phyloP scores from a whole-genome alignment of 2,329 filamentous ascomycete species.

The Aspergillaceae sp. region DNA sequence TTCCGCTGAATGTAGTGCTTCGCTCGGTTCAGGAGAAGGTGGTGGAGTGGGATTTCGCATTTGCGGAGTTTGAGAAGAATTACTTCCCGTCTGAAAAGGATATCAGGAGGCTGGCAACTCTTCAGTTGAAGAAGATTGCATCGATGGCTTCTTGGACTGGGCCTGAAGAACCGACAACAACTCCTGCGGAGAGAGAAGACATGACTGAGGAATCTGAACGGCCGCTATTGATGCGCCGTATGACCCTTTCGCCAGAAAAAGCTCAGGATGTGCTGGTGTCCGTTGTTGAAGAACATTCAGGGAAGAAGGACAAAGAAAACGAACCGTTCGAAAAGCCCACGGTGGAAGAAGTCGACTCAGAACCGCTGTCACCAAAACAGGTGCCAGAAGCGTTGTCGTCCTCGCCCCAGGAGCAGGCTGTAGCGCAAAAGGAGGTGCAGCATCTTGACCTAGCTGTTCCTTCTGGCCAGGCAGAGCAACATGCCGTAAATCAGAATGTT shows the following conservation, averaged over 20 bases:
- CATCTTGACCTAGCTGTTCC: conserved; percentile 53
- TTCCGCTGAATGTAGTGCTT: conserved; percentile 82
- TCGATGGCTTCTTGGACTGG: conserved; percentile 66
- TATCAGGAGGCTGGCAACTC: conserved; percentile 79
- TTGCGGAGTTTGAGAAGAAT: conserved; percentile 82
- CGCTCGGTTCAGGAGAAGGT: conserved; percentile 88
- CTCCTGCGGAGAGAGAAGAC: conserved; percentile 29
- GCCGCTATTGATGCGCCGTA: conserved; percentile 28
- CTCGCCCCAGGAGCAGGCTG: conserved; percentile 16
- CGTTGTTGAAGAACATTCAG: conserved; percentile 56
- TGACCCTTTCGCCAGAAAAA: conserved; percentile 51
- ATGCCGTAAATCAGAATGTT: conserved; percentile 5
- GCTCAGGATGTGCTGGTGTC: conserved; percentile 56
- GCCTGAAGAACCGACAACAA: conserved; percentile 55
- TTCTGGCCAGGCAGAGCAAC: conserved; percentile 17
- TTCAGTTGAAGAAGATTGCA: conserved; percentile 88
- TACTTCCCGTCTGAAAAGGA: conserved; percentile 95
- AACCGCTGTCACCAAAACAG: conserved; percentile 11
- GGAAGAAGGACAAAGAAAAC: conserved; percentile 19
- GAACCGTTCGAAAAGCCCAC: conserved; percentile 8
- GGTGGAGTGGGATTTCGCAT: conserved; percentile 84
- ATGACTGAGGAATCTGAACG: conserved; percentile 21
- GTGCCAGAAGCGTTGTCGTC: conserved; percentile 10
- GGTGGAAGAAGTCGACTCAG: conserved; percentile 15
- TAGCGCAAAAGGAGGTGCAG: conserved; percentile 46